A percentile compares a stretch with the other conserved stretches of the same genome.
Evolutionary conservation across 129 eudicot species (phyloP).

Genomic region (Escallonia rubra): DNA sequence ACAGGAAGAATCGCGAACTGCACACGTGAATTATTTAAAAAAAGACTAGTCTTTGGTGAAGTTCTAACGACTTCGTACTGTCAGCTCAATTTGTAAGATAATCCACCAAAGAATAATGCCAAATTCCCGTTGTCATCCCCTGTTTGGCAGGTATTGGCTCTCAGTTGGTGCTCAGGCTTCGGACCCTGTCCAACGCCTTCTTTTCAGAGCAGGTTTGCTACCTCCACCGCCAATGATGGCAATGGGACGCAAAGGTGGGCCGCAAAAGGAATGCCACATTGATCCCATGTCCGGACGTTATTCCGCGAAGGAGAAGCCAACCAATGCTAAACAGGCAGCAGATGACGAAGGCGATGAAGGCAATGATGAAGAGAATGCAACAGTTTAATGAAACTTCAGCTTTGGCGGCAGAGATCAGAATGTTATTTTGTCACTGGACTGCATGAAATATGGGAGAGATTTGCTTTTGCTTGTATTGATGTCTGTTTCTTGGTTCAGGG

Average conservation of each 20-base stretch:
- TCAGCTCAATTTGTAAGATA: no score
- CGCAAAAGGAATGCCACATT: conserved; percentile 67
- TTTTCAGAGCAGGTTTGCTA: conserved; percentile 83
- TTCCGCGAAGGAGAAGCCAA: conserved; percentile 33
- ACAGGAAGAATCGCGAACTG: no score
- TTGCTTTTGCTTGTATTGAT: neutral
- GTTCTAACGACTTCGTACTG: no score
- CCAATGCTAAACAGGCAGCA: conserved; percentile 9
- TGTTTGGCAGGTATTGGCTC: conserved; percentile 68
- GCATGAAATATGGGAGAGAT: neutral
- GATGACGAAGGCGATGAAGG: conserved; percentile 13
- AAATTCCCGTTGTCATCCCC: neutral
- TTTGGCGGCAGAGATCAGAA: no score
- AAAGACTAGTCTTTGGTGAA: no score
- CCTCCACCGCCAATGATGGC: conserved; percentile 97
- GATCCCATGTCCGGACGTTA: conserved; percentile 80
- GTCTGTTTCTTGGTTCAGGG: neutral
- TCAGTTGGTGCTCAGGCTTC: conserved; percentile 99
- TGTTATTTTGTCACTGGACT: neutral
- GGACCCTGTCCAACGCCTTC: conserved; percentile 85
- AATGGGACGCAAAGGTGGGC: conserved; percentile 94
- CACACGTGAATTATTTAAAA: no score
- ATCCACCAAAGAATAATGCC: no score
- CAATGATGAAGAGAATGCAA: conserved; percentile 34
- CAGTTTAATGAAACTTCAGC: neutral